Conservation (phyloP, 2,329 filamentous ascomycete species). For the Dactylonectria estremocensis region DNA sequence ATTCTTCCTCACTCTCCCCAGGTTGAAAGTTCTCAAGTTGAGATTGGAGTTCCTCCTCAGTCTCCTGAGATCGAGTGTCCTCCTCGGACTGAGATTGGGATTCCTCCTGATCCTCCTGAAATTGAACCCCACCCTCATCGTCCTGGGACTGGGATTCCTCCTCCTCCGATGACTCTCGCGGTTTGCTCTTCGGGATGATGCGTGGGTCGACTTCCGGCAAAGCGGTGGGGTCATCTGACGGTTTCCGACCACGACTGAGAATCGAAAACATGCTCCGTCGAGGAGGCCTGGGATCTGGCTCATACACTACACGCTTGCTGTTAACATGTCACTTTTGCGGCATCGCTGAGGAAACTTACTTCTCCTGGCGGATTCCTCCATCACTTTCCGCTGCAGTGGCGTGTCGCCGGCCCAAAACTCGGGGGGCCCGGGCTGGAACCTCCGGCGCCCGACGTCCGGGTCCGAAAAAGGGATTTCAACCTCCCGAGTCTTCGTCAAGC, state of each 20-base stretch:
- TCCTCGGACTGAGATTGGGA: too few species aligned
- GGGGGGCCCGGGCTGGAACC: conserved; percentile 43
- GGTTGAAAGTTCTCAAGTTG: neutral
- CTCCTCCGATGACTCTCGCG: conserved; percentile 4
- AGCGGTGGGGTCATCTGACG: conserved; percentile 31
- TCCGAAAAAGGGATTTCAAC: conserved; percentile 36
- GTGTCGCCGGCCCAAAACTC: conserved; percentile 52
- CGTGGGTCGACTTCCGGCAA: conserved; percentile 39
- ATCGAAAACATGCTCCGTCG: conserved; percentile 26
- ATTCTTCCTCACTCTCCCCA: too few species aligned
- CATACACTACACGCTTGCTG: conserved; percentile 31
- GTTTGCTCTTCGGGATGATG: conserved; percentile 39
- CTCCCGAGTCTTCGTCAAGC: conserved; percentile 10
- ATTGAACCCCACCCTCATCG: too few species aligned
- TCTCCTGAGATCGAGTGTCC: conserved; percentile 1
- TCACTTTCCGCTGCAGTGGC: conserved; percentile 44
- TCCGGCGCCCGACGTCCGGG: conserved; percentile 34
- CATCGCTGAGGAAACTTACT: conserved; percentile 36
- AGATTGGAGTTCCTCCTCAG: neutral
- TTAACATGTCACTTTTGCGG: conserved; percentile 16
- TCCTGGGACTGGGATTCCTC: too few species aligned
- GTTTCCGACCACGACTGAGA: neutral
- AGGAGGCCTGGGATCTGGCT: conserved; percentile 20
- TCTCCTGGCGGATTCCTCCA: conserved; percentile 42
- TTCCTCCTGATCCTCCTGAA: too few species aligned